Evolutionary conservation across 306 rosid genomes (phyloP).

Genomic region (Quercus glauca): DNA sequence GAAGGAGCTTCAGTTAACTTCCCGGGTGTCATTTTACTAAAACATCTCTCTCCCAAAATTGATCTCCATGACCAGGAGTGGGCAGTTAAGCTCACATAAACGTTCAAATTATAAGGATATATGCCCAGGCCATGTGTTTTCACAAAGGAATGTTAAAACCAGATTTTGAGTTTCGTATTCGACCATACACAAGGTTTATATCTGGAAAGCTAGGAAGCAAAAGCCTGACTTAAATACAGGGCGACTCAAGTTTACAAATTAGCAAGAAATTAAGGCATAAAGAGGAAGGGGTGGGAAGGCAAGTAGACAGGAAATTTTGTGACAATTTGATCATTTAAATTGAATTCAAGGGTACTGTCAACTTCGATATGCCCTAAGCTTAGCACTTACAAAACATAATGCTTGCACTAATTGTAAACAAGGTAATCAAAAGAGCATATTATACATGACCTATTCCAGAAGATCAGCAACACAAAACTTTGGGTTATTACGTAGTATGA

Average conservation of each 20-base stretch:
- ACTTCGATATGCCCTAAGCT: not conserved
- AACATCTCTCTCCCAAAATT: too few species aligned
- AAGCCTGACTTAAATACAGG: not conserved
- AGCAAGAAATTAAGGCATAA: not conserved
- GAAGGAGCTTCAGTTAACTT: too few species aligned
- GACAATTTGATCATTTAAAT: not conserved
- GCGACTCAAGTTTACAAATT: not conserved
- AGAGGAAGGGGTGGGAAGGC: not conserved
- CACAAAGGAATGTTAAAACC: too few species aligned
- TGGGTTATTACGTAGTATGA: not conserved
- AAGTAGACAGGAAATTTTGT: not conserved
- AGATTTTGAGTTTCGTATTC: too few species aligned
- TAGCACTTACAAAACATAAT: not conserved
- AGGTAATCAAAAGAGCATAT: not conserved
- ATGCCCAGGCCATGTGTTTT: too few species aligned
- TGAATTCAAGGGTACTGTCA: not conserved
- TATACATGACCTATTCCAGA: not conserved
- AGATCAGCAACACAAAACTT: constrained; percentile 5
- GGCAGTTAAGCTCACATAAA: too few species aligned
- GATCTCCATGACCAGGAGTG: too few species aligned
- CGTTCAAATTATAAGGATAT: too few species aligned
- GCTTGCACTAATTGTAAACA: not conserved
- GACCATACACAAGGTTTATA: too few species aligned
- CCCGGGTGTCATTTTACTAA: too few species aligned
- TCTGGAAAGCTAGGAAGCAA: too few species aligned